Base-by-base conservation (phyloP, 2,329 filamentous ascomycete genomes). In the Shiraia bambusicola region DNA sequence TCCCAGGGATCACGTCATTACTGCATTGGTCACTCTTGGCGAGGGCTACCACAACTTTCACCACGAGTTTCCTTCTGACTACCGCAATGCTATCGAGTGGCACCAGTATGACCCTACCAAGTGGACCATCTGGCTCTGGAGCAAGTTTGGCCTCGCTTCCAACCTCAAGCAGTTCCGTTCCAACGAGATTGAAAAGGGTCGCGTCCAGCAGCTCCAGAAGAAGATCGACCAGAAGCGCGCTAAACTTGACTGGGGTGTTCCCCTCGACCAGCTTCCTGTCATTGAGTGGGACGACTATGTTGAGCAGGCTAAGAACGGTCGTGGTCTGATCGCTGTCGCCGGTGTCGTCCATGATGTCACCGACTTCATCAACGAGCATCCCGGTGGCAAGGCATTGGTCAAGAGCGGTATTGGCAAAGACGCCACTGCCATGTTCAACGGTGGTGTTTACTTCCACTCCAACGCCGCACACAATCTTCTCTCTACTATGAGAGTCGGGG, bases 31-130 rank as follows among this genome's bases (percentile, higher is more conserved):
- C 42, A 72, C 69, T 27, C 69, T 72, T n/a, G 69, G 69, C 28
- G 69, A 72, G 50, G 69, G 69, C 10, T 72, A 72, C 62, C 69
- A 72, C 63, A 72, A 72, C 62, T 72, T 72, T 61, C 69, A 72
- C 58, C 69, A 72, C 60, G 69, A 72, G 54, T 72, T 72, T 49
- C 69, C 69, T 35, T 70, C 67, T 33, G 69, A 72, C 56, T 72
- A 71, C 66, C 67, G 69, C 47, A 72, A 72, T 41, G 69, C 69
- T 36, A 71, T 72, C 41, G 50, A 67, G 45, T 69, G 65, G 65
- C 63, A 67, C 54, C 65, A 69, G 61, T 72, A 72, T 43, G 69
- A 72, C 50, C 69, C 69, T 33, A 72, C 69, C 57, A 72, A 72
- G 66, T 72, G 69, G 69, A 69, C 55, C 59, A 71, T 71, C 58